Conservation (phyloP, 805 yeast species). For the Cyberlindnera sargentensis region DNA sequence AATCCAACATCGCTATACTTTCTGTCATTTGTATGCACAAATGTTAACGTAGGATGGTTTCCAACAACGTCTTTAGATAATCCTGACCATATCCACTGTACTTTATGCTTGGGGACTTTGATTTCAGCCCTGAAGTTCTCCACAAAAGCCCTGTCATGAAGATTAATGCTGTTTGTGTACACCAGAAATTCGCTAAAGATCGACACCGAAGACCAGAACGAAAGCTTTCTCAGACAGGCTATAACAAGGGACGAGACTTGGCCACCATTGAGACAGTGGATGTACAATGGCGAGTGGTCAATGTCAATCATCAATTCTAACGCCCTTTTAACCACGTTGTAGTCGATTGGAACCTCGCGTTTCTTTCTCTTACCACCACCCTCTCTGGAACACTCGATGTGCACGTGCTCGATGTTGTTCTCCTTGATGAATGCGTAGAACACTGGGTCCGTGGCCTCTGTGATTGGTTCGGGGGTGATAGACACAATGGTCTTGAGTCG, state of each 20-base stretch:
- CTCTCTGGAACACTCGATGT: slow-evolving; percentile 55
- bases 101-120: slow-evolving; percentile 38
- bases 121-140: slow-evolving; percentile 70
- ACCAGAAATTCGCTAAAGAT: slow-evolving; percentile 79
- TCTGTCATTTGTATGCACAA: slow-evolving; percentile 7
- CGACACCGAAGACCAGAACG: slow-evolving; percentile 85
- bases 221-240: slow-evolving; percentile 78
- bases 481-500: slow-evolving; percentile 67
- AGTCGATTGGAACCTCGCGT: slow-evolving; percentile 74
- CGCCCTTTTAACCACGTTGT: slow-evolving; percentile 50
- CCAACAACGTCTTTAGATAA: slow-evolving; percentile 21
- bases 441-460: slow-evolving; percentile 41
- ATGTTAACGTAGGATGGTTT: slow-evolving; percentile 21
- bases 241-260: slow-evolving; percentile 77
- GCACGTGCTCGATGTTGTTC: slow-evolving; percentile 55
- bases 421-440: slow-evolving; percentile 45
- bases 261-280: slow-evolving; percentile 89
- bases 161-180: slow-evolving; percentile 69
- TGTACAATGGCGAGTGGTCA: slow-evolving; percentile 60
- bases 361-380: slow-evolving; percentile 62
- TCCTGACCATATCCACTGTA: slow-evolving; percentile 29
- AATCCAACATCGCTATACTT: slow-evolving; percentile 6
- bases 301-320: slow-evolving; percentile 56
- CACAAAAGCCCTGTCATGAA: slow-evolving; percentile 77
- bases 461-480: slow-evolving; percentile 70